Evolutionary conservation across 768 basidiomycete genomes (phyloP).

Genomic region (Tricholoma flavovirens): DNA sequence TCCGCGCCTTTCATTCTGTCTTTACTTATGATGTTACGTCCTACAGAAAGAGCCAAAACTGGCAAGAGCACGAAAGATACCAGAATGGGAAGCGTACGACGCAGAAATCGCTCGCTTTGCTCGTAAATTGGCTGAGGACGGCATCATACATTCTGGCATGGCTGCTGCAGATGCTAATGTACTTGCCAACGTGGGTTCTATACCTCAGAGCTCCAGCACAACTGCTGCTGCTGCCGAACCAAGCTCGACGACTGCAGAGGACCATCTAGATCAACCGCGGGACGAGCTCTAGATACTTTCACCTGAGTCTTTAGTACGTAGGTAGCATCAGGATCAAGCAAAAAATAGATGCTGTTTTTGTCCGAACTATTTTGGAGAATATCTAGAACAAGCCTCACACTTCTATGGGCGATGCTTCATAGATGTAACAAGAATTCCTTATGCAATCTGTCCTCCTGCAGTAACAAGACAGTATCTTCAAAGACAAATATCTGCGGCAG

Average conservation of each 20-base stretch:
- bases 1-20: no score
- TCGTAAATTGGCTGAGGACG: constrained; percentile 60
- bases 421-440: no score
- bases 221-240: not conserved
- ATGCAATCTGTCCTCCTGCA: no score
- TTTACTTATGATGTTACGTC: not conserved
- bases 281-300: constrained; percentile 3
- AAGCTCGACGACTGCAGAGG: not conserved
- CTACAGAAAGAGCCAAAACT: constrained; percentile 95
- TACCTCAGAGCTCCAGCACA: not conserved
- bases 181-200: constrained; percentile 43
- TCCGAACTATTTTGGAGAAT: no score
- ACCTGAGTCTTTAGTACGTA: not conserved
- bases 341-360: no score
- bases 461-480: no score
- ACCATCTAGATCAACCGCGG: not conserved
- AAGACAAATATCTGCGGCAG: no score
- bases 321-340: not conserved
- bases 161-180: constrained; percentile 66
- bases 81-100: constrained; percentile 97
- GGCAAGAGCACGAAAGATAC: constrained; percentile 86
- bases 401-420: no score
- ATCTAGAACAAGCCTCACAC: no score
- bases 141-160: constrained; percentile 61
- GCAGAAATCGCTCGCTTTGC: constrained; percentile 83